A percentile compares a stretch with the other conserved stretches of the same genome.
These are phyloP conservation scores for Mrakia frigida DNA, from an alignment of 768 basidiomycete genomes.

Conservation along the genomic window DNA sequence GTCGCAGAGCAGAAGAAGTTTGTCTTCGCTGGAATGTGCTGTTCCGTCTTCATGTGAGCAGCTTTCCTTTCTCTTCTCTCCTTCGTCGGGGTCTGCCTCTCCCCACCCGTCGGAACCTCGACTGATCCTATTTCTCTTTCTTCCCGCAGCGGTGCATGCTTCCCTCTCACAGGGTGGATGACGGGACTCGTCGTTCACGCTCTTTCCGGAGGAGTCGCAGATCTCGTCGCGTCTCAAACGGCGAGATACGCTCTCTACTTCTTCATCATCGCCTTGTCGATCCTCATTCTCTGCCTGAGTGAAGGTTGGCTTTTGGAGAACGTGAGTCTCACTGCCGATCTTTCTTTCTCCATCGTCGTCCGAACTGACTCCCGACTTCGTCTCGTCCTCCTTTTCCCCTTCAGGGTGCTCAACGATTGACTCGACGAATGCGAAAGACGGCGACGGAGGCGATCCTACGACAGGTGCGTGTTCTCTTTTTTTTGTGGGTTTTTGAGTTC, in stretches of 20 bases:
- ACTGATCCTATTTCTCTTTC: background rate
- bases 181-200: constrained; percentile 38
- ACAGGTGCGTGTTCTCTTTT: constrained; percentile 29
- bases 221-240: constrained; percentile 28
- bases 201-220: constrained; percentile 33
- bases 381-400: background rate
- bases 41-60: constrained; percentile 14
- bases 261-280: constrained; percentile 38
- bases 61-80: no score
- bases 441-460: constrained; percentile 36
- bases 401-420: constrained; percentile 30
- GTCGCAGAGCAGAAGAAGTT: background rate
- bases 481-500: no score
- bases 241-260: constrained; percentile 41
- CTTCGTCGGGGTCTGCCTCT: background rate
- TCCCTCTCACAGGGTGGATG: constrained; percentile 39
- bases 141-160: constrained; percentile 33
- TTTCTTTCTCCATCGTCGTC: background rate
- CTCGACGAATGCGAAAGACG: constrained; percentile 14
- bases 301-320: constrained; percentile 38
- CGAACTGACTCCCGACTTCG: background rate
- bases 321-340: no score
- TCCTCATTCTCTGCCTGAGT: constrained; percentile 32
- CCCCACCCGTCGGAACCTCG: background rate
- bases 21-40: background rate